These are phyloP conservation scores for Aspergillus tubingensis DNA, from an alignment of 2,329 filamentous ascomycete species.

Conservation along the genomic window DNA sequence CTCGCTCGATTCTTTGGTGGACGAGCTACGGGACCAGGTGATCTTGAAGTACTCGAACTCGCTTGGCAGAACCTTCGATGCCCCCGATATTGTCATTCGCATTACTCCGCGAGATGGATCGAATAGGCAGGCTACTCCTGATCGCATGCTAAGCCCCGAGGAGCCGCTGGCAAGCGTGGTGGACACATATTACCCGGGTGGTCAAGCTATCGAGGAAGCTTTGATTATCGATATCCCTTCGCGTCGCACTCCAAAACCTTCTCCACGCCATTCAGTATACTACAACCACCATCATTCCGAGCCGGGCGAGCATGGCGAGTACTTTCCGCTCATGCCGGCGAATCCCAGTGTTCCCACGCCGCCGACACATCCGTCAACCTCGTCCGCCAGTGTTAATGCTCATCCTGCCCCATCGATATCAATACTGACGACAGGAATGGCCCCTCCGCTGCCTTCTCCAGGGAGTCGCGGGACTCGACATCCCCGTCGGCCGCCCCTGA, in stretches of 20 bases:
- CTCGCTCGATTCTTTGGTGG: constrained; percentile 84
- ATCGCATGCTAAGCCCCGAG: constrained; percentile 78
- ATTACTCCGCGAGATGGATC: constrained; percentile 68
- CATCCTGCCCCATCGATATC: constrained; percentile 68
- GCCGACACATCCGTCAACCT: constrained; percentile 46
- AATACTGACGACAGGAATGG: constrained; percentile 75
- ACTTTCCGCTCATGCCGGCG: constrained; percentile 73
- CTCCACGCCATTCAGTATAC: constrained; percentile 60
- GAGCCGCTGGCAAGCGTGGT: constrained; percentile 77
- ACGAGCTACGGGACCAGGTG: constrained; percentile 91
- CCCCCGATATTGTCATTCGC: constrained; percentile 82
- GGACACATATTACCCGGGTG: constrained; percentile 80
- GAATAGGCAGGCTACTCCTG: constrained; percentile 51
- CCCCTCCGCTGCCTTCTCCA: constrained; percentile 79
- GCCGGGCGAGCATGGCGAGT: constrained; percentile 73
- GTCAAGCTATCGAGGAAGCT: constrained; percentile 85
- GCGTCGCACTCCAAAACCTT: constrained; percentile 75
- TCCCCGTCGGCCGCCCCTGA: constrained; percentile 60
- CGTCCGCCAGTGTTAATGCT: constrained; percentile 44
- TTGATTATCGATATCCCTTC: constrained; percentile 84
- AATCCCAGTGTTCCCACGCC: constrained; percentile 42
- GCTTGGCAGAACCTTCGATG: constrained; percentile 82
- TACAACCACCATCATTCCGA: constrained; percentile 58
- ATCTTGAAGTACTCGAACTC: constrained; percentile 93
- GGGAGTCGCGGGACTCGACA: constrained; percentile 63